Evolutionary conservation across 148 eudicot species (phyloP).

Genomic region (Chenopodium album): DNA sequence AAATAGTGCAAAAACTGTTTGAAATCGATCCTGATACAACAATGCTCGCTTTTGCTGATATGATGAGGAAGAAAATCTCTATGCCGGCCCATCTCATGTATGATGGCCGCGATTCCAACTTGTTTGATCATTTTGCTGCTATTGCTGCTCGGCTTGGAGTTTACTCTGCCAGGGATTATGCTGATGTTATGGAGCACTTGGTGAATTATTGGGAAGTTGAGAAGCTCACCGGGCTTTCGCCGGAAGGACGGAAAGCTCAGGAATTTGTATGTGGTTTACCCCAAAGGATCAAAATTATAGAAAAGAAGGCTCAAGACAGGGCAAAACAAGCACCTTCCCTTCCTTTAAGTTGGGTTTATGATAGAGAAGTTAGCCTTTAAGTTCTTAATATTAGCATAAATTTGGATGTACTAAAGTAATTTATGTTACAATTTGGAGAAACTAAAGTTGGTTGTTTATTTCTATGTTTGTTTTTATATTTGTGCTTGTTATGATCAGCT

Average conservation of each 20-base stretch:
- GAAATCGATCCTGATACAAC: too few relatives aligned
- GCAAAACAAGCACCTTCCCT: constrained; percentile 28
- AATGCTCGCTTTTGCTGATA: too few relatives aligned
- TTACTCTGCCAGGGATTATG: constrained; percentile 44
- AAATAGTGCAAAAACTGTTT: too few relatives aligned
- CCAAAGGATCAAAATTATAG: constrained; percentile 38
- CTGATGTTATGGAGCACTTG: constrained; percentile 35
- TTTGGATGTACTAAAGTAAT: too few relatives aligned
- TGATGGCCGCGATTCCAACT: constrained; percentile 21
- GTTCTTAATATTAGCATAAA: too few relatives aligned
- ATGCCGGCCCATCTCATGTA: too few relatives aligned
- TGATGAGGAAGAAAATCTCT: too few relatives aligned
- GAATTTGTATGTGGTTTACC: constrained; percentile 39
- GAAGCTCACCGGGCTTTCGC: constrained; percentile 25
- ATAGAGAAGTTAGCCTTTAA: not conserved
- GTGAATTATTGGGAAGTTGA: constrained; percentile 36
- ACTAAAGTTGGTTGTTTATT: too few relatives aligned
- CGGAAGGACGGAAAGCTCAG: constrained; percentile 37
- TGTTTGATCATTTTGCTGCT: constrained; percentile 32
- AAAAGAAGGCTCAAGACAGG: constrained; percentile 38
- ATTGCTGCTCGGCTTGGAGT: constrained; percentile 39
- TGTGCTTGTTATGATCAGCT: too few relatives aligned
- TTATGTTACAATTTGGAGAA: too few relatives aligned
- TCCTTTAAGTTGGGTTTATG: constrained; percentile 42
- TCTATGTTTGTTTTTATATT: too few relatives aligned